Conservation (phyloP, 345 rosid species). For the Geranium brycei region DNA sequence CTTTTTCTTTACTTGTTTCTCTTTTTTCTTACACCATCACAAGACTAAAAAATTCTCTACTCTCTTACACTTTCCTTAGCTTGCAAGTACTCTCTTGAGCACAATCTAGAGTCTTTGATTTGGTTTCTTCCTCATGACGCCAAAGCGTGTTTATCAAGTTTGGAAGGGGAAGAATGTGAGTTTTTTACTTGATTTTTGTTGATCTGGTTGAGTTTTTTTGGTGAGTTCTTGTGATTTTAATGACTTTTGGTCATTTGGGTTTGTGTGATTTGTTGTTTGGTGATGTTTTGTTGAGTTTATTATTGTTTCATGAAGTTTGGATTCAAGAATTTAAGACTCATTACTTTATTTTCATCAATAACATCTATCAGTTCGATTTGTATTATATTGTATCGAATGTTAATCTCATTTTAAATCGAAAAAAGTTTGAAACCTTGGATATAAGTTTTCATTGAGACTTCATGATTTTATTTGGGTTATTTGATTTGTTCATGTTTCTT, state of each 20-base stretch:
- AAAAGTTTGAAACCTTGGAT: too few relatives aligned
- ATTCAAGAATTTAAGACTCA: too few relatives aligned
- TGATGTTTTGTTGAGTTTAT: background rate
- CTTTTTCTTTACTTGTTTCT: background rate
- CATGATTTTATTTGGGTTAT: too few relatives aligned
- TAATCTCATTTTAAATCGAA: too few relatives aligned
- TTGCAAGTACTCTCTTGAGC: background rate
- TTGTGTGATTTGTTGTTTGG: background rate
- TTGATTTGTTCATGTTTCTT: too few relatives aligned
- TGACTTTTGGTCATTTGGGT: constrained; percentile 1
- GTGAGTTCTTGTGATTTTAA: background rate
- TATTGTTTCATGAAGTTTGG: too few relatives aligned
- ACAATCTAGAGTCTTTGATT: too few relatives aligned
- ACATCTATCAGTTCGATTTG: too few relatives aligned
- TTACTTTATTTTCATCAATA: too few relatives aligned
- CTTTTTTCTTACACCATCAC: too few relatives aligned
- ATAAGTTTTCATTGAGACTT: too few relatives aligned
- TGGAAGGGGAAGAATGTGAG: constrained; percentile 49
- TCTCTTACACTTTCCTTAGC: background rate
- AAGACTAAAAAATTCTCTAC: background rate
- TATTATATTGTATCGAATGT: too few relatives aligned
- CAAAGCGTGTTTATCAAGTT: constrained; percentile 28
- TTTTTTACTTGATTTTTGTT: background rate
- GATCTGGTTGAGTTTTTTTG: background rate
- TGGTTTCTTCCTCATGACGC: constrained; percentile 17